These are phyloP conservation scores for Myxozyma geophila DNA, from an alignment of 805 yeast genomes.

Conservation along the genomic window DNA sequence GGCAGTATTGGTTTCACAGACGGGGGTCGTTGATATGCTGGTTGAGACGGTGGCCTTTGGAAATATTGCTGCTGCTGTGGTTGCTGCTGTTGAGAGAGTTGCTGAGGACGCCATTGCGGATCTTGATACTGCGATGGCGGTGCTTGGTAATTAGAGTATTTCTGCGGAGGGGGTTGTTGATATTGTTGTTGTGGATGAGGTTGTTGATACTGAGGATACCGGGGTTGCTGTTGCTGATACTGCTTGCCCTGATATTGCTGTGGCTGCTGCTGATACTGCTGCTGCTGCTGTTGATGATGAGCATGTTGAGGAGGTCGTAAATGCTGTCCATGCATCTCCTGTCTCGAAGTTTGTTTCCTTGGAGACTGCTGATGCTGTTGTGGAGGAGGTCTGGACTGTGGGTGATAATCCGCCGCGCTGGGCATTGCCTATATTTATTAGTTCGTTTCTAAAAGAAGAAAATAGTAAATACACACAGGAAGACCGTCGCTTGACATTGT, in stretches of 20 bases:
- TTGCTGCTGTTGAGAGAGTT: constrained; percentile 1
- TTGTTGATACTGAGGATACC: constrained; percentile 5
- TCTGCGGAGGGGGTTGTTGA: constrained; percentile 7
- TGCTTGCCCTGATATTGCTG: constrained; percentile 20
- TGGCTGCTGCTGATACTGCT: background rate
- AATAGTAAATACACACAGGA: constrained; percentile 14
- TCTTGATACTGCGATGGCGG: constrained; percentile 1
- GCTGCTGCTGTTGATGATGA: constrained; percentile 9
- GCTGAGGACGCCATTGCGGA: constrained; percentile 16
- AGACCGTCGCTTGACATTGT: constrained; percentile 18
- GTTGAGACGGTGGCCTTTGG: background rate
- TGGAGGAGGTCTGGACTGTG: constrained; percentile 1
- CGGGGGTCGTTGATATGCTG: background rate
- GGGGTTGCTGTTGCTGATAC: constrained; percentile 9
- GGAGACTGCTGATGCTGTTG: constrained; percentile 11
- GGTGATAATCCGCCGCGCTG: constrained; percentile 29
- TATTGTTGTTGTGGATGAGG: constrained; percentile 13
- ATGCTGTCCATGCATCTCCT: background rate
- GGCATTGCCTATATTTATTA: constrained; percentile 22
- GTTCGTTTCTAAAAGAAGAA: too few relatives aligned
- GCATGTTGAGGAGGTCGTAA: background rate
- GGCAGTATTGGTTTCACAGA: background rate
- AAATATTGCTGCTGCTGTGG: constrained; percentile 2
- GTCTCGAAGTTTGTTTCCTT: background rate
- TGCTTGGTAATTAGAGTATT: background rate